Evolutionary conservation across 768 basidiomycete genomes (phyloP).

Genomic region (Lactarius sanguifluus): DNA sequence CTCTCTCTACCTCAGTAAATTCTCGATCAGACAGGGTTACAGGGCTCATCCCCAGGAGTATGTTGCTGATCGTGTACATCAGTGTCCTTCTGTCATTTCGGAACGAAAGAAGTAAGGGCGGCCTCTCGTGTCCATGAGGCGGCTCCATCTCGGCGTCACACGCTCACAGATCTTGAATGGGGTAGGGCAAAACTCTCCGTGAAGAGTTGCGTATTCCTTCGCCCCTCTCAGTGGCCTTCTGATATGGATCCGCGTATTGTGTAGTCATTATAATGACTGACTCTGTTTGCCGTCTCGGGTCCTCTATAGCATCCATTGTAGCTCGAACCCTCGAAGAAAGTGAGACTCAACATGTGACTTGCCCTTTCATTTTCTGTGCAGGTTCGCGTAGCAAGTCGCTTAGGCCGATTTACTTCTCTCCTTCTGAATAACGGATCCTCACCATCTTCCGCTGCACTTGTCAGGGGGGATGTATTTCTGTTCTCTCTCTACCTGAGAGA

Average conservation of each 20-base stretch:
- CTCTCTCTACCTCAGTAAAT: background rate
- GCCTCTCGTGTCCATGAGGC: background rate
- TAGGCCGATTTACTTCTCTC: background rate
- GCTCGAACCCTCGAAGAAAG: background rate
- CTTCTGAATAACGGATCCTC: background rate
- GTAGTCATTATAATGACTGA: background rate
- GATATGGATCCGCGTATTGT: constrained; percentile 5
- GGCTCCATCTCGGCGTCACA: constrained; percentile 17
- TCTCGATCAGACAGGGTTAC: background rate
- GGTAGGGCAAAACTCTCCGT: constrained; percentile 3
- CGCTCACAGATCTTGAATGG: constrained; percentile 15
- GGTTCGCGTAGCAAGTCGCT: background rate
- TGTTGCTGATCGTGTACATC: constrained; percentile 12
- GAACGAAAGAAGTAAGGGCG: constrained; percentile 6
- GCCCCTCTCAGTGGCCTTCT: constrained; percentile 2
- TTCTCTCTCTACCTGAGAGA: background rate
- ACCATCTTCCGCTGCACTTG: background rate
- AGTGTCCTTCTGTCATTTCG: constrained; percentile 11
- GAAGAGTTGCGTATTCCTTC: background rate
- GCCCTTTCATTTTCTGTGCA: background rate
- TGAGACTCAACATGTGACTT: background rate
- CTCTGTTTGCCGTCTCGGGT: constrained; percentile 8
- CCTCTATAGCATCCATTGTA: background rate
- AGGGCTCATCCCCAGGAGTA: background rate
- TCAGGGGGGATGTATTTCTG: background rate